Base-by-base conservation (phyloP, 768 basidiomycete genomes). In the Sarcomyxa edulis region DNA sequence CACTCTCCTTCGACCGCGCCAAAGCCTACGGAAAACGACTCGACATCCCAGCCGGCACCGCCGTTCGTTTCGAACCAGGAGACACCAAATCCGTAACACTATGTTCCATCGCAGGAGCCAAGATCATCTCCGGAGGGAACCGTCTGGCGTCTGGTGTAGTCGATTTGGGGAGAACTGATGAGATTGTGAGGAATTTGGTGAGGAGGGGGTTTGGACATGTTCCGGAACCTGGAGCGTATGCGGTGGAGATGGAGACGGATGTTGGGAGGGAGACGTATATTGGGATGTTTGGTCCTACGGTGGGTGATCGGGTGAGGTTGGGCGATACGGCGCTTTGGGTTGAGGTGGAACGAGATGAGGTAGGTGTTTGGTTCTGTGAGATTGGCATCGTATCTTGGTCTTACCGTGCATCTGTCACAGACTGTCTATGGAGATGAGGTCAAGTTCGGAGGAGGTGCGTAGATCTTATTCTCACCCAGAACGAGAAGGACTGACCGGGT, bases 11-110 rank as follows among this genome's bases (percentile, higher is more conserved):
- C 49, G 93, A 98, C 61, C 82, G 96, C 19, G 62, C 59, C 4
- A 71, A 77, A 42, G 78, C 93, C 0, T 85, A 93, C 45, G 86
- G 85, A 5, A 91, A 79, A 51, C 78, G 87, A 9, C 78, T 99
- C 6, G 92, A 99, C 56, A 96, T 98, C 37, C 66, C 95, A 0
- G 82, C 96, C 0, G 95, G 96, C 5, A 98, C 93, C 1, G 94
- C 96, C 5, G 88, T 96, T 5, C 80, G 96, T 22, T 98, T 99
- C 56, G 96, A 99, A 56, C 95, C 96, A 0, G 91, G 93, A 2
- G 91, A 95, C 49, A 55, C 61, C 26, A 93, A 91, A 64, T 80
- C 89, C 1, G 86, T 98, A 27, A 76, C 74, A 0, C 76, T 98
- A 6, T 86, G 88, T 43, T 59, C 76, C 15, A 85, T 96, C 32